Conservation (phyloP, 495 filamentous ascomycete genomes). For the Aspergillus haitiensis region DNA sequence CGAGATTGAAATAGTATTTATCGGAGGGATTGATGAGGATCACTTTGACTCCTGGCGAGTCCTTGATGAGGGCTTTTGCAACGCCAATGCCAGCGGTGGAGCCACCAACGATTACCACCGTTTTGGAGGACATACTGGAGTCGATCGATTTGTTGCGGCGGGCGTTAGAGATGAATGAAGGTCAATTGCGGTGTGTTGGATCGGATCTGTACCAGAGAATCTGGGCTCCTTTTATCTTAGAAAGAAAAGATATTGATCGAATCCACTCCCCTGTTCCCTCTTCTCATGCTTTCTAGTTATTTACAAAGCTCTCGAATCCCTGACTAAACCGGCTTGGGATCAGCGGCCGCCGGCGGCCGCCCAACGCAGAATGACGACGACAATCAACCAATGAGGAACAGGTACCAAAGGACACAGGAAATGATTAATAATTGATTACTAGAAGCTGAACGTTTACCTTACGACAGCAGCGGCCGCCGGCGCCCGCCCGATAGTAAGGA, state of each 20-base stretch:
- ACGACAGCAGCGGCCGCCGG: not conserved
- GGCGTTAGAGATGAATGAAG: not conserved
- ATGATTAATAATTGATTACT: not conserved
- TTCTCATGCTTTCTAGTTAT: not conserved
- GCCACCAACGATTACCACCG: conserved; percentile 65
- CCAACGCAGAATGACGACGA: not conserved
- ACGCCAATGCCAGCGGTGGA: conserved; percentile 57
- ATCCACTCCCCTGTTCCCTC: not conserved
- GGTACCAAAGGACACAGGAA: not conserved
- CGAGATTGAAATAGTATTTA: conserved; percentile 55
- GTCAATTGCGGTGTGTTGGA: not conserved
- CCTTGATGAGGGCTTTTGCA: conserved; percentile 59
- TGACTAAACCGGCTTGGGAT: not conserved
- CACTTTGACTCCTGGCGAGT: conserved; percentile 50
- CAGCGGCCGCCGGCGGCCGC: not conserved
- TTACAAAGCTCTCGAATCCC: not conserved
- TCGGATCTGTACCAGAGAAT: not conserved
- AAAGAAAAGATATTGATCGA: not conserved
- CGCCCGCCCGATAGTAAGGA: too few relatives aligned
- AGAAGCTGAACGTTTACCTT: not conserved
- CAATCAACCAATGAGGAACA: not conserved
- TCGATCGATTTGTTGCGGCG: not conserved
- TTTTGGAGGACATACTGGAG: conserved; percentile 5
- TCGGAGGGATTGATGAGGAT: conserved; percentile 57
- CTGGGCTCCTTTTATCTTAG: not conserved